Conservation (phyloP, 805 yeast species). For the Starmerella potacharoeniae region DNA sequence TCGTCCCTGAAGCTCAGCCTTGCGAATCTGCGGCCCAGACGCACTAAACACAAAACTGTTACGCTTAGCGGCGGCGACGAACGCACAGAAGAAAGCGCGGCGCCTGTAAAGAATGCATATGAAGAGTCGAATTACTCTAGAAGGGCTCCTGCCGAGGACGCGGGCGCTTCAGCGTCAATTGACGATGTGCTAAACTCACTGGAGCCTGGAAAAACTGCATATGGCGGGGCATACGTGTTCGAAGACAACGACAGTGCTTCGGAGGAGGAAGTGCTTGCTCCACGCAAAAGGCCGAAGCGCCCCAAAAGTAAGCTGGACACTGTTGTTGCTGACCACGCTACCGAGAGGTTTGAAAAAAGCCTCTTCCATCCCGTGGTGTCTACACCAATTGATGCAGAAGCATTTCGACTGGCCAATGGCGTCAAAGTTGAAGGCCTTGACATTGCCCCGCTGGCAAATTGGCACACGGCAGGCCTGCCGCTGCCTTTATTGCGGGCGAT, state of each 20-base stretch:
- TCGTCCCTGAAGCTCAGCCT: not conserved
- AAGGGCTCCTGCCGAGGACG: no score
- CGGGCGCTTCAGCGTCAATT: not conserved
- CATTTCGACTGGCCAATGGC: slow-evolving; percentile 42
- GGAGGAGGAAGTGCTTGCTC: not conserved
- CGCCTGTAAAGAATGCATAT: no score
- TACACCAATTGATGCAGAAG: slow-evolving; percentile 44
- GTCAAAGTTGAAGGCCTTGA: slow-evolving; percentile 52
- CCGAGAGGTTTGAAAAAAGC: slow-evolving; percentile 3
- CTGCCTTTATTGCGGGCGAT: slow-evolving; percentile 44
- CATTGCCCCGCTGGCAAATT: slow-evolving; percentile 54
- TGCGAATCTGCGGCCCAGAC: not conserved
- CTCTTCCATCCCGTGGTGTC: slow-evolving; percentile 1
- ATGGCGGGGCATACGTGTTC: not conserved
- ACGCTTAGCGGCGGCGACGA: not conserved
- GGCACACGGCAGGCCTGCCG: slow-evolving; percentile 78
- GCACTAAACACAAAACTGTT: not conserved
- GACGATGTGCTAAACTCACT: not conserved
- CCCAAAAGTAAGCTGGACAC: slow-evolving; percentile 1
- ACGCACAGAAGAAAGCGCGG: no score
- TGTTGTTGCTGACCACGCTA: not conserved
- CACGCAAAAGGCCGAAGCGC: not conserved
- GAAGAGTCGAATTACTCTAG: no score
- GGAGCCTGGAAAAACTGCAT: not conserved
- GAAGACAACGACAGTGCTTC: not conserved